Base-by-base conservation (phyloP, 2,329 filamentous ascomycete genomes). In the Rhynchosporium agropyri region DNA sequence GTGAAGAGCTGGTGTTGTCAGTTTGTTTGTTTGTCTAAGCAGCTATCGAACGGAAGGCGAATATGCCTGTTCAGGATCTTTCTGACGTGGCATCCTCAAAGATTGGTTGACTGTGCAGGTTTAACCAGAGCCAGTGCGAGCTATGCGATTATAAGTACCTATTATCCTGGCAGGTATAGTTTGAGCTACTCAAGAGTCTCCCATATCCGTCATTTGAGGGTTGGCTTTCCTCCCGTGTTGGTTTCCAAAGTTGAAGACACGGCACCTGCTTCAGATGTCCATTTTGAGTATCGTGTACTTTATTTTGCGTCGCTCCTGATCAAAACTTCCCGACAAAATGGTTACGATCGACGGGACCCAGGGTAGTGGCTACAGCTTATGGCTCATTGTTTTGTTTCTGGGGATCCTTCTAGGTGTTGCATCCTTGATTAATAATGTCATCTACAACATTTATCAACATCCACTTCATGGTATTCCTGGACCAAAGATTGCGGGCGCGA, bases 381-480 rank as follows among this genome's bases (percentile, higher is more conserved):
- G 50, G 50, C 26, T 53, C 4, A 53, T 53, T n/a, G 50, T 38
- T 15, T 4, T 53, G n/a, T 38, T 31, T 38, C 38, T 48, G 15
- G 8, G 55, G n/a, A 28, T 29, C 20, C 50, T 60, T 28, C 12
- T 63, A 42, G 20, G 13, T 43, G 13, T 42, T 20, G 45, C 57
- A 43, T 63, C 43, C 26, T 9, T 40, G 31, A 8, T 63, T 48
- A 29, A 57, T 13, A 36, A 49, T 66, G 20, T 56, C 31, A 53
- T 66, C 38, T 66, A 65, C 45, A 55, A 63, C 26, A 48, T 70
- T 9, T 66, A 58, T 56, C 49, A 63, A 15, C 65, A 67, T 51
- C 67, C 68, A 4, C 61, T 70, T 12, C 46, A 65, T 33, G 50
- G 63, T 26, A 65, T 71, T 45, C 70, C 70, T 3, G 70, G 69